Conservation (phyloP, 345 rosid genomes). For the Garcia nutans region DNA sequence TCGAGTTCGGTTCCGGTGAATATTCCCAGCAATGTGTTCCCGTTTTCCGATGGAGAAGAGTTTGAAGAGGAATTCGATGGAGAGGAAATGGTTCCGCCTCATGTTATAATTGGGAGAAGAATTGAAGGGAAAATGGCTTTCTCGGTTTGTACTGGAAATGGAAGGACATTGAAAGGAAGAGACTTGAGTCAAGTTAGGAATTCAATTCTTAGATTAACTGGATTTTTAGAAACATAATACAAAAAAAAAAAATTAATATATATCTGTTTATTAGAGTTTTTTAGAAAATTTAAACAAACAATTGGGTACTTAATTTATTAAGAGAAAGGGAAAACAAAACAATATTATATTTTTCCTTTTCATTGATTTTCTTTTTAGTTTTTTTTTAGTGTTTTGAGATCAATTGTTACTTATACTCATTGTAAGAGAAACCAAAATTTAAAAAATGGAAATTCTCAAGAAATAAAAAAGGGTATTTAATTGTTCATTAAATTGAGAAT, state of each 20-base stretch:
- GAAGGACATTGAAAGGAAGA: conserved; percentile 81
- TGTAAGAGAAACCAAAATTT: not conserved
- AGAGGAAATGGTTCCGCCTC: conserved; percentile 50
- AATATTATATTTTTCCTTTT: not conserved
- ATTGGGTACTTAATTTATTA: too few species aligned
- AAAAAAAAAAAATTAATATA: too few species aligned
- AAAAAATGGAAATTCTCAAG: not conserved
- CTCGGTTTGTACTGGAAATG: conserved; percentile 72
- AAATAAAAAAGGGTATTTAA: not conserved
- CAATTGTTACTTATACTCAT: not conserved
- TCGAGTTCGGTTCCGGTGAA: conserved; percentile 39
- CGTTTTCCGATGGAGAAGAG: conserved; percentile 10
- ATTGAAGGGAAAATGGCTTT: conserved; percentile 65
- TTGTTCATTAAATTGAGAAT: not conserved
- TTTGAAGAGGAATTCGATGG: conserved; percentile 31
- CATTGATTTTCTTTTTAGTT: not conserved
- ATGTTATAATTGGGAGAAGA: conserved; percentile 51
- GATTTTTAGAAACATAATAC: conserved; percentile 64
- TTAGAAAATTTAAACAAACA: too few species aligned
- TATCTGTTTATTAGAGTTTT: not conserved
- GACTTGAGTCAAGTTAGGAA: conserved; percentile 73
- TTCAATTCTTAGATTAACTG: conserved; percentile 80
- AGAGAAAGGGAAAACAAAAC: conserved; percentile 5
- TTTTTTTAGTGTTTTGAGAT: not conserved
- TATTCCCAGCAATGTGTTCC: conserved; percentile 27